phyloP scores from a whole-genome alignment of 805 yeast species.

The Hagleromyces aurorensis region DNA sequence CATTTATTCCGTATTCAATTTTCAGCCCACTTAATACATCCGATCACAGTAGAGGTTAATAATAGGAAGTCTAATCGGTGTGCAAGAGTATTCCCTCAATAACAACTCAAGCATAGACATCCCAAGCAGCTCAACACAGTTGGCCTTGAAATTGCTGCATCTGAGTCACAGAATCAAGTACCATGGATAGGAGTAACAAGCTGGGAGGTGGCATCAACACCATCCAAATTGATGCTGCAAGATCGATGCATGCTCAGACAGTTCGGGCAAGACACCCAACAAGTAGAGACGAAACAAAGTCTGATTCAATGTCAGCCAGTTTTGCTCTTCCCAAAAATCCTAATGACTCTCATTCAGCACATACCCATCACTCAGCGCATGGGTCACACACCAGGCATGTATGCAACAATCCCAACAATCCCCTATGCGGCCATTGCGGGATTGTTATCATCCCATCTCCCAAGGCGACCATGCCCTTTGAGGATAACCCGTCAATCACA shows the following conservation, averaged over 20 bases:
- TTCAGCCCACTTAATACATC: no score
- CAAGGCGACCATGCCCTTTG: slow-evolving; percentile 51
- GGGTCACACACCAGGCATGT: slow-evolving; percentile 13
- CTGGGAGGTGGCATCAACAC: slow-evolving; percentile 44
- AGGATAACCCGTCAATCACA: slow-evolving; percentile 61
- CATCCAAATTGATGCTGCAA: slow-evolving; percentile 50
- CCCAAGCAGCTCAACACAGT: no score
- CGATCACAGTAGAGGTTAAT: no score
- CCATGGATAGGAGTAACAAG: not conserved
- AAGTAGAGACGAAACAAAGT: not conserved
- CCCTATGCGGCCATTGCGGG: slow-evolving; percentile 58
- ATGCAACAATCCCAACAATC: slow-evolving; percentile 33
- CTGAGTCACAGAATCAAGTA: not conserved
- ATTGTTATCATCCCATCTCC: slow-evolving; percentile 75
- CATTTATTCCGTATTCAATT: no score
- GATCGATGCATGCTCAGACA: slow-evolving; percentile 47
- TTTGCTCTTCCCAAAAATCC: slow-evolving; percentile 1
- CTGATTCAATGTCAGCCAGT: slow-evolving; percentile 6
- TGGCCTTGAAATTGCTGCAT: no score
- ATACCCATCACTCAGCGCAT: slow-evolving; percentile 1
- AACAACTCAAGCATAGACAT: no score
- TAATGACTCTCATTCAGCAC: slow-evolving; percentile 1
- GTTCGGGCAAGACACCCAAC: slow-evolving; percentile 30
- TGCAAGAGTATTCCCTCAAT: no score
- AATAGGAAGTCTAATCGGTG: no score